A percentile compares a stretch with the other conserved stretches of the same genome.
Conservation (phyloP, 1,284 basidiomycete species). For the Dichomitus squalens region DNA sequence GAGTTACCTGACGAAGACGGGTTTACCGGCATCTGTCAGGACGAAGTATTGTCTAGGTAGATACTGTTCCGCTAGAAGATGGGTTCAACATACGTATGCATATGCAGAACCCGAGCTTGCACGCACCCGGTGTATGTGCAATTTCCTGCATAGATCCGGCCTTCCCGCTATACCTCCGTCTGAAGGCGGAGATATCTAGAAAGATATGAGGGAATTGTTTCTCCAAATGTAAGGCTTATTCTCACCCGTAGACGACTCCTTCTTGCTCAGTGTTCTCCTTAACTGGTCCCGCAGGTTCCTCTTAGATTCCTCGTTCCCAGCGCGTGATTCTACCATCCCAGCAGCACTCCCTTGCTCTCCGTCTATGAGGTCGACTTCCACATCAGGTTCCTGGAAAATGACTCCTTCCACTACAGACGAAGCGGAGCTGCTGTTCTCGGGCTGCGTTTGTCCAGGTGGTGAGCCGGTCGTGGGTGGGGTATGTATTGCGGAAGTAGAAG, state of each 20-base stretch:
- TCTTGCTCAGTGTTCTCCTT: conserved; percentile 61
- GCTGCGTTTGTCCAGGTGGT: conserved; percentile 27
- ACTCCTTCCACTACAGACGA: conserved; percentile 71
- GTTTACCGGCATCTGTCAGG: conserved; percentile 94
- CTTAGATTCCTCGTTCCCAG: conserved; percentile 59
- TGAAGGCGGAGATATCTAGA: conserved; percentile 17
- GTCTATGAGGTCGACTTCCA: conserved; percentile 52
- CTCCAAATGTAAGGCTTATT: too few relatives aligned
- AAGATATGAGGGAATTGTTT: background rate
- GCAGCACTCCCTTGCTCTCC: conserved; percentile 51
- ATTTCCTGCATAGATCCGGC: conserved; percentile 32
- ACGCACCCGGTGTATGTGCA: conserved; percentile 30
- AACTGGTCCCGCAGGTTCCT: conserved; percentile 69
- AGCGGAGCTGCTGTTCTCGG: conserved; percentile 57
- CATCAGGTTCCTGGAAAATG: conserved; percentile 64
- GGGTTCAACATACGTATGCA: background rate
- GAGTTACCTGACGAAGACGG: conserved; percentile 81
- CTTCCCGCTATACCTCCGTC: conserved; percentile 25
- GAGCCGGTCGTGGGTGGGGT: conserved; percentile 23
- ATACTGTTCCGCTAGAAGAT: conserved; percentile 42
- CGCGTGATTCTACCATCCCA: conserved; percentile 42
- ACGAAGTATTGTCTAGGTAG: conserved; percentile 85
- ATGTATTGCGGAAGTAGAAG: conserved; percentile 17
- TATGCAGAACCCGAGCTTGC: background rate
- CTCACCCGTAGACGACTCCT: conserved; percentile 34